These are phyloP conservation scores for Alternaria dauci DNA, from an alignment of 2,329 filamentous ascomycete species.

Conservation along the genomic window DNA sequence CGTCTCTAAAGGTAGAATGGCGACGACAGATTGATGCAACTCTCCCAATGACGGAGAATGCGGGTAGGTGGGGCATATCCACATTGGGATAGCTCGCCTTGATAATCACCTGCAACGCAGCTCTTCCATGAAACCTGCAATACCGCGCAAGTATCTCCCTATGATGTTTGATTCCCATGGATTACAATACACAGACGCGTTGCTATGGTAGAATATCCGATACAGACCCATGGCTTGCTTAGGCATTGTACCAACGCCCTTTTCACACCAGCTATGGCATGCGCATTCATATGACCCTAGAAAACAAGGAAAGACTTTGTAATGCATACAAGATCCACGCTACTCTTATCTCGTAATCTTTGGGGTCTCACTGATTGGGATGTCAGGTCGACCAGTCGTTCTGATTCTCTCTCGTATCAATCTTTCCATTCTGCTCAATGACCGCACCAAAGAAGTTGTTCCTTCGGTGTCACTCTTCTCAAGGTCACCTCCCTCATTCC, in stretches of 20 bases:
- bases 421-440: background rate
- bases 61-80: background rate
- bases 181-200: background rate
- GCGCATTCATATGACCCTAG: background rate
- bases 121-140: background rate
- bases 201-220: background rate
- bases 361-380: background rate
- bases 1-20: background rate
- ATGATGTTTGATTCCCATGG: background rate
- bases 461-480: background rate
- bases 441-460: background rate
- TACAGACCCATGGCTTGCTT: background rate
- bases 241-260: background rate
- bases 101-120: background rate
- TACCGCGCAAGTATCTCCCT: background rate
- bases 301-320: background rate
- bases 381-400: background rate
- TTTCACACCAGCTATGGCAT: background rate
- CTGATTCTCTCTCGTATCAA: slow-evolving; percentile 2
- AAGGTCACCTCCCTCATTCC: background rate
- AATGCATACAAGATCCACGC: background rate
- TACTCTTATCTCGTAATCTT: background rate
- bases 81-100: background rate
- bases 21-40: background rate
- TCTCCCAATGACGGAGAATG: background rate